A percentile compares a stretch with the other conserved stretches of the same genome.
phyloP scores from a whole-genome alignment of 139 green algal species.

The Chloropicon primus region DNA sequence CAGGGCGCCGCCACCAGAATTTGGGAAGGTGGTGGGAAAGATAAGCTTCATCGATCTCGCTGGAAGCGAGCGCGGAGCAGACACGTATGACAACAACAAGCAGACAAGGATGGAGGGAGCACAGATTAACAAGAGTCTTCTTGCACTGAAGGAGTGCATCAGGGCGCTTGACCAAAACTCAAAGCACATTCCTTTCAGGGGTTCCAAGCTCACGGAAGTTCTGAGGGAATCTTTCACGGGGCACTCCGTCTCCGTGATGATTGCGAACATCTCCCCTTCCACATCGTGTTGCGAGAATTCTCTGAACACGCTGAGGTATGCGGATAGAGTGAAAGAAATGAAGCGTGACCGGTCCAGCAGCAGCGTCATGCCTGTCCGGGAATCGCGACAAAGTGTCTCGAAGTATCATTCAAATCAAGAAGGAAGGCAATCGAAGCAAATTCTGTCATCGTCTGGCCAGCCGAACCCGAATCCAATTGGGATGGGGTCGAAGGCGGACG shows the following conservation, averaged over 20 bases:
- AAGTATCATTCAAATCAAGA: not conserved
- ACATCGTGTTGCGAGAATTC: constrained; percentile 82
- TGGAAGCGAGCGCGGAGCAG: constrained; percentile 86
- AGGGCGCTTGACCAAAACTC: constrained; percentile 77
- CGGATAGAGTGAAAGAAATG: constrained; percentile 85
- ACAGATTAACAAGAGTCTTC: constrained; percentile 96
- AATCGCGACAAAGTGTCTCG: not conserved
- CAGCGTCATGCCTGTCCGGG: not conserved
- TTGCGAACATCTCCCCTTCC: constrained; percentile 89
- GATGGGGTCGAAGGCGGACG: constrained; percentile 1
- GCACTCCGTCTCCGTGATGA: constrained; percentile 89
- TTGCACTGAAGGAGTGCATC: constrained; percentile 90
- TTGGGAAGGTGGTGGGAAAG: constrained; percentile 57
- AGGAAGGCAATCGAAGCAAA: not conserved
- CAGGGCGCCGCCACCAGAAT: not conserved
- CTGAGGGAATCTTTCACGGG: constrained; percentile 32
- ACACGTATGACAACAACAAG: constrained; percentile 91
- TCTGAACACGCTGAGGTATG: constrained; percentile 95
- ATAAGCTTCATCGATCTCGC: constrained; percentile 97
- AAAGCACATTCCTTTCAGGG: constrained; percentile 87
- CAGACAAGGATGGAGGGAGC: constrained; percentile 78
- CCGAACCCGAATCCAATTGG: not conserved
- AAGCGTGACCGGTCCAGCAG: not conserved
- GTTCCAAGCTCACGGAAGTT: constrained; percentile 82
- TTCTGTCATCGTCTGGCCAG: not conserved